Evolutionary conservation across 345 rosid species (phyloP).

Genomic region (Arabidopsis arenosa): DNA sequence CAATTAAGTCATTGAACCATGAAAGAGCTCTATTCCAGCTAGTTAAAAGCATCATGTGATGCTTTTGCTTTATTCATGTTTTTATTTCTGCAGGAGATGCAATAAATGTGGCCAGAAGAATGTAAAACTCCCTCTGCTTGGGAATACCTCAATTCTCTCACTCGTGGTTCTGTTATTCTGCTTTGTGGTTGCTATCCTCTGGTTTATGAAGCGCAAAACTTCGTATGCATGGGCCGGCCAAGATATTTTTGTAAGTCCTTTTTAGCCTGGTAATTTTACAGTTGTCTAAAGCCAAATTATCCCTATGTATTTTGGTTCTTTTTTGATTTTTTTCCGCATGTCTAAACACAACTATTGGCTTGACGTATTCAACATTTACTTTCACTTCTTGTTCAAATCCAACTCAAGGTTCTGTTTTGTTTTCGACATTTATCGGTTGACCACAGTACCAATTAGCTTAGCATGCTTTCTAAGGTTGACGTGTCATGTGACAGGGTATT

Average conservation of each 20-base stretch:
- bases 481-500: slow-evolving; percentile 68
- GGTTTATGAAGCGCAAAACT: slow-evolving; percentile 69
- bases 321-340: background rate
- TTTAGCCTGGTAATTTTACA: background rate
- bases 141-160: slow-evolving; percentile 72
- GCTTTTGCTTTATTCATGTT: slow-evolving; percentile 28
- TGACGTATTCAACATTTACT: slow-evolving; percentile 8
- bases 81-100: slow-evolving; percentile 59
- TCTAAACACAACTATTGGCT: background rate
- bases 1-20: slow-evolving; percentile 6
- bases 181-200: slow-evolving; percentile 63
- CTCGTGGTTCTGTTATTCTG: slow-evolving; percentile 64
- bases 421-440: background rate
- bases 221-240: slow-evolving; percentile 94
- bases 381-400: background rate
- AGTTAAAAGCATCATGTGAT: slow-evolving; percentile 16
- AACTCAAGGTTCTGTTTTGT: slow-evolving; percentile 12
- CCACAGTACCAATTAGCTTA: background rate
- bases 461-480: slow-evolving; percentile 21
- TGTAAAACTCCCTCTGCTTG: slow-evolving; percentile 69
- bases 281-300: slow-evolving; percentile 10
- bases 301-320: background rate
- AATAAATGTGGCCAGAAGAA: slow-evolving; percentile 57
- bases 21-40: slow-evolving; percentile 23
- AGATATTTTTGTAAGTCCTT: slow-evolving; percentile 85